A percentile compares a stretch with the other conserved stretches of the same genome.
phyloP scores from a whole-genome alignment of 2,329 filamentous ascomycete species.

The Aureobasidium zeae region DNA sequence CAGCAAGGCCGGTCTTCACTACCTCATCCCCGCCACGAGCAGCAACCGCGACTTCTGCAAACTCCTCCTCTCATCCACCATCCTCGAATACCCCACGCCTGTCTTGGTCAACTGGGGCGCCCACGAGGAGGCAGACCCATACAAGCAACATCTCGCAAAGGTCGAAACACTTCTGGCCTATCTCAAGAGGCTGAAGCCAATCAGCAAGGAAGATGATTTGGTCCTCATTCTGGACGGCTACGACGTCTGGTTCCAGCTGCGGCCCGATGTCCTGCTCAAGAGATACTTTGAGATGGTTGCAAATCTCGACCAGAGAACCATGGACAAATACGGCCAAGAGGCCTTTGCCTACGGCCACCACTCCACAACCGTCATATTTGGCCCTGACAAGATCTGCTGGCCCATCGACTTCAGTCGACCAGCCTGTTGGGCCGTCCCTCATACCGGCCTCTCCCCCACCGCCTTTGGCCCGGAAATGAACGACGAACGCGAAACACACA shows the following conservation, averaged over 20 bases:
- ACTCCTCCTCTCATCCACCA: conserved; percentile 47
- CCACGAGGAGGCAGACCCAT: conserved; percentile 25
- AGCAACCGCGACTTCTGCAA: conserved; percentile 47
- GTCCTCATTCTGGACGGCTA: conserved; percentile 55
- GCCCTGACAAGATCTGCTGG: conserved; percentile 29
- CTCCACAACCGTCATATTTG: conserved; percentile 24
- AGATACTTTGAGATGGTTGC: conserved; percentile 49
- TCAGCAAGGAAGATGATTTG: conserved; percentile 44
- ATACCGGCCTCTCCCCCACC: conserved; percentile 25
- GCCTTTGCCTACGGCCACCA: conserved; percentile 8
- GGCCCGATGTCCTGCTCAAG: conserved; percentile 52
- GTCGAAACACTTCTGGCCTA: conserved; percentile 40
- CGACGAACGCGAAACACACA: conserved; percentile 25
- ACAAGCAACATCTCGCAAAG: conserved; percentile 37
- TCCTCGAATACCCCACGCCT: conserved; percentile 51
- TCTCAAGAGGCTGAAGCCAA: conserved; percentile 27
- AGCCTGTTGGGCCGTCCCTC: conserved; percentile 27
- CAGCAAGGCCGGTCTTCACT: conserved; percentile 37
- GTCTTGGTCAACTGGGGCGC: conserved; percentile 42
- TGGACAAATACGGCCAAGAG: conserved; percentile 8
- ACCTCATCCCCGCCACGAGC: conserved; percentile 44
- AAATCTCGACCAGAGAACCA: conserved; percentile 18
- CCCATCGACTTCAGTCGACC: conserved; percentile 24
- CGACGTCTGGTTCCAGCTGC: conserved; percentile 57
- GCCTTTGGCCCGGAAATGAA: conserved; percentile 33